Conservation (phyloP, 768 basidiomycete genomes). For the Pisolithus albus region DNA sequence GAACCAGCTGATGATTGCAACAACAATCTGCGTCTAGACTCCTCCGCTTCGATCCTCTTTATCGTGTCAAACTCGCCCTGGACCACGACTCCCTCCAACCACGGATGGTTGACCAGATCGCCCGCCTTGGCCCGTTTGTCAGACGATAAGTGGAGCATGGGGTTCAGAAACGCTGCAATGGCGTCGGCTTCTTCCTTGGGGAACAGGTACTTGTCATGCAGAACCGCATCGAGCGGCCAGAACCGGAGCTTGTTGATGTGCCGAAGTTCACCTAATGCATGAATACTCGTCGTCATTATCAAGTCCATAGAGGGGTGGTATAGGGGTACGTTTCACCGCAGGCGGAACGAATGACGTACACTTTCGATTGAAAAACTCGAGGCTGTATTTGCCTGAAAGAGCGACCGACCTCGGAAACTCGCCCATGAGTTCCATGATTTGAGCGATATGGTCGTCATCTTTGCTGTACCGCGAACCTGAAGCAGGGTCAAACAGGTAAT, state of each 20-base stretch:
- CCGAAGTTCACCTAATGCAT: conserved; percentile 63
- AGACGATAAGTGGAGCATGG: conserved; percentile 87
- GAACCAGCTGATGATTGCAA: conserved; percentile 7
- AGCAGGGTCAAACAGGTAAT: conserved; percentile 97
- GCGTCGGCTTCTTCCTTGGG: conserved; percentile 73
- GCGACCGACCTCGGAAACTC: conserved; percentile 81
- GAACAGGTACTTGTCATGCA: conserved; percentile 96
- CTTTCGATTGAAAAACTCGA: conserved; percentile 95
- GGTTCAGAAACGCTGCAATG: conserved; percentile 73
- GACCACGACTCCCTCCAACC: conserved; percentile 80
- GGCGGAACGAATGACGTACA: conserved; percentile 40
- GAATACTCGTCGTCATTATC: conserved; percentile 6
- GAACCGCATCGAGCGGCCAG: conserved; percentile 77
- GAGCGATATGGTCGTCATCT: conserved; percentile 95
- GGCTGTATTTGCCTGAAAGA: conserved; percentile 85
- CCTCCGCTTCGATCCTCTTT: conserved; percentile 52
- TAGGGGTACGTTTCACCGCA: too few relatives aligned
- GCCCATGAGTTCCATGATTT: conserved; percentile 94
- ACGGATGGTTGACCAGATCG: conserved; percentile 81
- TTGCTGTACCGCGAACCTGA: conserved; percentile 93
- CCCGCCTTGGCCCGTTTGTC: conserved; percentile 83
- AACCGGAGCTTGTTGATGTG: conserved; percentile 92
- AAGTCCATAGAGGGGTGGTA: neutral
- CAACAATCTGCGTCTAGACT: conserved; percentile 23
- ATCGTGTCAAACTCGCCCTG: conserved; percentile 89